These are phyloP conservation scores for Furcasterigmium sp. DNA, from an alignment of 2,329 filamentous ascomycete species.

Conservation along the genomic window DNA sequence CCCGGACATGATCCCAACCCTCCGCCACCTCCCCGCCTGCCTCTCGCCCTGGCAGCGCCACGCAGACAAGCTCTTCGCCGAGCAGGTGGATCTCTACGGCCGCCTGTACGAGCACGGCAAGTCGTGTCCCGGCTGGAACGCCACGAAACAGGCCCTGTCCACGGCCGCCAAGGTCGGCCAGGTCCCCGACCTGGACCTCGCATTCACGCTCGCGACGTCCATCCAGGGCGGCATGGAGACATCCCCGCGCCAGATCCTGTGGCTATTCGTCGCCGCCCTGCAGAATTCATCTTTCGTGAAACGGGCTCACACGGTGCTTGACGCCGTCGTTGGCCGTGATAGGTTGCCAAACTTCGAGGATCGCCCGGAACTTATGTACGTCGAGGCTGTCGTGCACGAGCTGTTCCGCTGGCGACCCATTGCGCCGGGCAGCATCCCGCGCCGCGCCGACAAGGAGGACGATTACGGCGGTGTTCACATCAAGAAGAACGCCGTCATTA, in stretches of 20 bases:
- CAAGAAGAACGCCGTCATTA: conserved; percentile 34
- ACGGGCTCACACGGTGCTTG: conserved; percentile 32
- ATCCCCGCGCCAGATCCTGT: conserved; percentile 20
- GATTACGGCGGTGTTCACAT: conserved; percentile 32
- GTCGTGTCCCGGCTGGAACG: conserved; percentile 21
- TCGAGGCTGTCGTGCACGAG: conserved; percentile 36
- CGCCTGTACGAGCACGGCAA: conserved; percentile 17
- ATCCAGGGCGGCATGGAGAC: conserved; percentile 26
- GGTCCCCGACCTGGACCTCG: conserved; percentile 22
- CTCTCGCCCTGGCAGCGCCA: conserved; percentile 29
- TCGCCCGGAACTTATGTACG: conserved; percentile 30
- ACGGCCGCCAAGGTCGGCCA: conserved; percentile 23
- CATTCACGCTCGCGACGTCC: conserved; percentile 24
- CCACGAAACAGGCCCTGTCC: conserved; percentile 19
- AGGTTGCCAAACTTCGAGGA: conserved; percentile 33
- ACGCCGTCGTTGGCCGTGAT: conserved; percentile 31
- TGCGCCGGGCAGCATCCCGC: conserved; percentile 28
- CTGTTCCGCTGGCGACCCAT: conserved; percentile 38
- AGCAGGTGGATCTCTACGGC: conserved; percentile 19
- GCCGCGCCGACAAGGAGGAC: conserved; percentile 27
- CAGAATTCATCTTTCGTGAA: conserved; percentile 8
- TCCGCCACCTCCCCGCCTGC: conserved; percentile 30
- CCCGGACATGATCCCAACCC: conserved; percentile 33
- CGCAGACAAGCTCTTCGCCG: conserved; percentile 23
- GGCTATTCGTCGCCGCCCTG: conserved; percentile 27